These are phyloP conservation scores for Sarocladium brachiariae DNA, from an alignment of 2,329 filamentous ascomycete species.

Conservation along the genomic window DNA sequence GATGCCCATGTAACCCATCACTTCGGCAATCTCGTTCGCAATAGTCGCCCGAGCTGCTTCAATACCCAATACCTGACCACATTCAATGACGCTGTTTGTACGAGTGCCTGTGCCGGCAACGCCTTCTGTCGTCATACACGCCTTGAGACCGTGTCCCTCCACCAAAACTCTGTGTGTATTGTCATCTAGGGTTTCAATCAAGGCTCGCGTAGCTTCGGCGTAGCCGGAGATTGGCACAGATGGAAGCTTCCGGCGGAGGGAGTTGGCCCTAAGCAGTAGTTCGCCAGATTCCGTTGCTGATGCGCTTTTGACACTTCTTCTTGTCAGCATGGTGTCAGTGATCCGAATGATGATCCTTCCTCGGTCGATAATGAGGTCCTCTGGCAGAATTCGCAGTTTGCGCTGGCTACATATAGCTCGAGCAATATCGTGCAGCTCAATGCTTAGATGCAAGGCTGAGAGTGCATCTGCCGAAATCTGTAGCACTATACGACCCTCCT, in stretches of 20 bases:
- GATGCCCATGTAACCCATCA: slow-evolving; percentile 93
- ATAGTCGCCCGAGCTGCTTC: slow-evolving; percentile 90
- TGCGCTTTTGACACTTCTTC: slow-evolving; percentile 40
- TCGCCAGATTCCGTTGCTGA: slow-evolving; percentile 34
- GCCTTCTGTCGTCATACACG: slow-evolving; percentile 90
- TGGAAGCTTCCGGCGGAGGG: slow-evolving; percentile 75
- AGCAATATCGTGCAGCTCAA: slow-evolving; percentile 66
- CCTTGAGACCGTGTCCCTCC: slow-evolving; percentile 84
- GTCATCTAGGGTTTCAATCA: slow-evolving; percentile 74
- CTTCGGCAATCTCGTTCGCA: slow-evolving; percentile 75
- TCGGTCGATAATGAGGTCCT: slow-evolving; percentile 55
- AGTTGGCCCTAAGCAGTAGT: slow-evolving; percentile 71
- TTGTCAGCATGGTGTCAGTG: slow-evolving; percentile 44
- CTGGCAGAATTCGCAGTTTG: slow-evolving; percentile 68
- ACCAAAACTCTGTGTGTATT: slow-evolving; percentile 71
- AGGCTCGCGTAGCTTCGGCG: slow-evolving; percentile 74
- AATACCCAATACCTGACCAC: slow-evolving; percentile 79
- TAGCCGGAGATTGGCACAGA: slow-evolving; percentile 85
- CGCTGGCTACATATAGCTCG: slow-evolving; percentile 71
- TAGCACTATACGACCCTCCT: slow-evolving; percentile 69
- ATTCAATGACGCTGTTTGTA: slow-evolving; percentile 89
- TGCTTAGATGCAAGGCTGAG: slow-evolving; percentile 72
- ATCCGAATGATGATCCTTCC: slow-evolving; percentile 69
- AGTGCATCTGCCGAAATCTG: slow-evolving; percentile 76
- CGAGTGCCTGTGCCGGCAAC: slow-evolving; percentile 69